Conservation (phyloP, 139 green algal species). For the Coelastrella sp. region DNA sequence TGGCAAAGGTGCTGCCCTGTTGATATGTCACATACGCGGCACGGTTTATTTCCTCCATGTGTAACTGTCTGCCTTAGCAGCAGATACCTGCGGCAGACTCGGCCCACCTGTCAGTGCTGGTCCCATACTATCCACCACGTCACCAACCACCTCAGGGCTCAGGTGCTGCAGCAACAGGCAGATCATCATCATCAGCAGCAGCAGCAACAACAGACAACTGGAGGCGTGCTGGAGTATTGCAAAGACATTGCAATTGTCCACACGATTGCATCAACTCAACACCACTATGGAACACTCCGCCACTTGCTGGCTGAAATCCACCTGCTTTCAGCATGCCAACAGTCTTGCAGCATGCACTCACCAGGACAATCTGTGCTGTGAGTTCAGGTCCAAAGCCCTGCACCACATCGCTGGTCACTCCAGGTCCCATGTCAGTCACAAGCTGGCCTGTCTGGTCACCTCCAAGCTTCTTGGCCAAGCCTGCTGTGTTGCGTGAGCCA, state of each 20-base stretch:
- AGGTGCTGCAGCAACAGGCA: not conserved
- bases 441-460: conserved; percentile 24
- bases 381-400: conserved; percentile 32
- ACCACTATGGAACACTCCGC: too few species aligned
- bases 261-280: too few species aligned
- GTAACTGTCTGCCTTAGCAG: not conserved
- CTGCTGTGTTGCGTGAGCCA: conserved; percentile 24
- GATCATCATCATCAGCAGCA: not conserved
- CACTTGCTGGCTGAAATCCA: too few species aligned
- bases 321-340: too few species aligned
- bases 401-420: conserved; percentile 36
- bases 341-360: not conserved
- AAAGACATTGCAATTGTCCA: too few species aligned
- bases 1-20: too few species aligned
- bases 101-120: conserved; percentile 21
- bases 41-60: too few species aligned
- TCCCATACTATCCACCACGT: conserved; percentile 33
- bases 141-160: not conserved
- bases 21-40: too few species aligned
- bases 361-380: conserved; percentile 42
- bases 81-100: not conserved
- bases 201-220: not conserved
- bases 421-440: conserved; percentile 47
- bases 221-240: too few species aligned
- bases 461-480: conserved; percentile 20